Conservation (phyloP, 2,329 filamentous ascomycete species). For the Domatiomyces globalis region DNA sequence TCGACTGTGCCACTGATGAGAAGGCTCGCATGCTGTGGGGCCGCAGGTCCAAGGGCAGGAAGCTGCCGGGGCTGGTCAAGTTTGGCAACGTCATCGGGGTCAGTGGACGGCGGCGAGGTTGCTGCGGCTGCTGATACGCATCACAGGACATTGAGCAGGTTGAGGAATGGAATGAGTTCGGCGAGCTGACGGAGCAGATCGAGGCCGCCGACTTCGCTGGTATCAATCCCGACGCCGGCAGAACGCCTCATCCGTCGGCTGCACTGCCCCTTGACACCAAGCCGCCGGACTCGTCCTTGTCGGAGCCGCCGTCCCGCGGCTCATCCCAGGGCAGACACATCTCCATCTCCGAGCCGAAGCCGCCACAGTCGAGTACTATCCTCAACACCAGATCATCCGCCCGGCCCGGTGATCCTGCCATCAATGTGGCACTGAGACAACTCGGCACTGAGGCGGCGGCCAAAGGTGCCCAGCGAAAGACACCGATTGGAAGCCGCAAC, state of each 20-base stretch:
- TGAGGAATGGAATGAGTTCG: slow-evolving; percentile 99
- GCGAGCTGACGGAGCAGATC: slow-evolving; percentile 79
- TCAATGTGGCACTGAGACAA: slow-evolving; percentile 30
- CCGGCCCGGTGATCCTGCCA: slow-evolving; percentile 19
- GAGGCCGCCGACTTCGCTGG: slow-evolving; percentile 25
- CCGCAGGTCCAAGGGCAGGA: slow-evolving; percentile 68
- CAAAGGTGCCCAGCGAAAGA: slow-evolving; percentile 19
- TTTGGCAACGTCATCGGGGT: slow-evolving; percentile 74
- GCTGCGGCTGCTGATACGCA: slow-evolving; percentile 5
- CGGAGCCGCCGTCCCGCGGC: slow-evolving; percentile 24
- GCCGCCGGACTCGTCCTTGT: slow-evolving; percentile 6
- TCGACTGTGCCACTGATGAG: slow-evolving; percentile 83
- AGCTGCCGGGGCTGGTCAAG: slow-evolving; percentile 79
- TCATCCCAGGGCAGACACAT: slow-evolving; percentile 18
- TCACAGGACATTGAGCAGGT: slow-evolving; percentile 76
- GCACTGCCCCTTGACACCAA: neutral
- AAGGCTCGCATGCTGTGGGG: slow-evolving; percentile 81
- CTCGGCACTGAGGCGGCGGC: slow-evolving; percentile 27
- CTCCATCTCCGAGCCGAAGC: slow-evolving; percentile 13
- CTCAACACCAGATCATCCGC: neutral
- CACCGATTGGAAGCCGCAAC: neutral
- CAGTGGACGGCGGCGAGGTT: slow-evolving; percentile 29
- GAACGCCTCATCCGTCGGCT: neutral
- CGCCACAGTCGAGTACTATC: slow-evolving; percentile 4
- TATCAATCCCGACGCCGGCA: neutral